Conservation (phyloP, 495 filamentous ascomycete species). For the Penicillium bialowiezense region DNA sequence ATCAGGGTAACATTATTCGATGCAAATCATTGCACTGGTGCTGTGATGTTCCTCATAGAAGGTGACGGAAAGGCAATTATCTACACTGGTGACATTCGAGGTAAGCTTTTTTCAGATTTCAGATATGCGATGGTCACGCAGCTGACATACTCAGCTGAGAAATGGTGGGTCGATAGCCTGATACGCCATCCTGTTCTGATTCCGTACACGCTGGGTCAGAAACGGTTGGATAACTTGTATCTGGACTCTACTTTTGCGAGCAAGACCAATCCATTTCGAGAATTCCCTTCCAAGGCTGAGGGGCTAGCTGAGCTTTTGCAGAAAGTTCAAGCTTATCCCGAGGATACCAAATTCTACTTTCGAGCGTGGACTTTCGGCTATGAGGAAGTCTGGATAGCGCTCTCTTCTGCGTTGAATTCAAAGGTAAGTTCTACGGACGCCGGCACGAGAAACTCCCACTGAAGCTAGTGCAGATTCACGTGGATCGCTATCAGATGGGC, state of each 20-base stretch:
- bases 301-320: conserved; percentile 71
- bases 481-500: conserved; percentile 74
- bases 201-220: conserved; percentile 67
- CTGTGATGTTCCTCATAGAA: conserved; percentile 94
- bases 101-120: conserved; percentile 34
- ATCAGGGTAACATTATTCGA: conserved; percentile 84
- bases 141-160: conserved; percentile 46
- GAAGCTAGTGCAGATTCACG: conserved; percentile 58
- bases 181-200: conserved; percentile 68
- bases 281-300: conserved; percentile 62
- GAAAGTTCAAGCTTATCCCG: conserved; percentile 66
- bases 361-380: conserved; percentile 92
- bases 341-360: conserved; percentile 78
- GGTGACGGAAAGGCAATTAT: conserved; percentile 70
- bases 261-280: conserved; percentile 39
- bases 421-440: conserved; percentile 44
- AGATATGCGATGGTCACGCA: background rate
- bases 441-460: background rate
- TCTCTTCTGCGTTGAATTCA: conserved; percentile 65
- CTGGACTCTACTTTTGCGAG: conserved; percentile 79
- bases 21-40: conserved; percentile 89
- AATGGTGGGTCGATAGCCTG: conserved; percentile 67
- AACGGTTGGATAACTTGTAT: conserved; percentile 74
- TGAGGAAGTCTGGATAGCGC: conserved; percentile 85
- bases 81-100: conserved; percentile 91